Evolutionary conservation across 2,329 filamentous ascomycete genomes (phyloP).

Genomic region (Talaromyces sp.): DNA sequence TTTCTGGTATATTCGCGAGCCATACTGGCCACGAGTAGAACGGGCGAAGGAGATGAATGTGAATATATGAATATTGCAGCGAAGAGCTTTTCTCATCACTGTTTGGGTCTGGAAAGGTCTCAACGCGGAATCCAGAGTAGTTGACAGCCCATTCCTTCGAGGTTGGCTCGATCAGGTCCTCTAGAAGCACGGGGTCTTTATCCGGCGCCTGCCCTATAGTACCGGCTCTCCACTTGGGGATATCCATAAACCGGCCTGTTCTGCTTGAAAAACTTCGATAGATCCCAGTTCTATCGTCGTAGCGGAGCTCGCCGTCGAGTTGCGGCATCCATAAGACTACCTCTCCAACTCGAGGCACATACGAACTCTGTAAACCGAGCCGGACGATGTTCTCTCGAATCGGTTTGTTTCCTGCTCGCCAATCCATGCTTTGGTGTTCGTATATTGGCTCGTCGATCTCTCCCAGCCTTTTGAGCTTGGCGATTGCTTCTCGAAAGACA

Average conservation of each 20-base stretch:
- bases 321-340: slow-evolving; percentile 49
- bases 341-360: slow-evolving; percentile 53
- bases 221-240: slow-evolving; percentile 54
- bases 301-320: slow-evolving; percentile 30
- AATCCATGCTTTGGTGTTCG: slow-evolving; percentile 53
- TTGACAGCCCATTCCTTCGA: slow-evolving; percentile 41
- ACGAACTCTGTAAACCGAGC: slow-evolving; percentile 43
- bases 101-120: slow-evolving; percentile 52
- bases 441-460: slow-evolving; percentile 42
- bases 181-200: slow-evolving; percentile 34
- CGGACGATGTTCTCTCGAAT: slow-evolving; percentile 40
- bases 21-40: slow-evolving; percentile 52
- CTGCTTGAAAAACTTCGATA: slow-evolving; percentile 32
- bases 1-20: slow-evolving; percentile 35
- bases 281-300: slow-evolving; percentile 24
- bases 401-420: slow-evolving; percentile 47
- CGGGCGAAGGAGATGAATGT: slow-evolving; percentile 51
- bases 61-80: slow-evolving; percentile 53
- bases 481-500: slow-evolving; percentile 47
- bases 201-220: slow-evolving; percentile 50
- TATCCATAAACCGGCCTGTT: slow-evolving; percentile 28
- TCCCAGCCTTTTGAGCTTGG: slow-evolving; percentile 41
- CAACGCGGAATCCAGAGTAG: slow-evolving; percentile 53
- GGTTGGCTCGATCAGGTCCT: slow-evolving; percentile 44
- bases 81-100: slow-evolving; percentile 48